A percentile compares a stretch with the other conserved stretches of the same genome.
Conservation (phyloP, 208 protist species). For the Leishmania martiniquensis region DNA sequence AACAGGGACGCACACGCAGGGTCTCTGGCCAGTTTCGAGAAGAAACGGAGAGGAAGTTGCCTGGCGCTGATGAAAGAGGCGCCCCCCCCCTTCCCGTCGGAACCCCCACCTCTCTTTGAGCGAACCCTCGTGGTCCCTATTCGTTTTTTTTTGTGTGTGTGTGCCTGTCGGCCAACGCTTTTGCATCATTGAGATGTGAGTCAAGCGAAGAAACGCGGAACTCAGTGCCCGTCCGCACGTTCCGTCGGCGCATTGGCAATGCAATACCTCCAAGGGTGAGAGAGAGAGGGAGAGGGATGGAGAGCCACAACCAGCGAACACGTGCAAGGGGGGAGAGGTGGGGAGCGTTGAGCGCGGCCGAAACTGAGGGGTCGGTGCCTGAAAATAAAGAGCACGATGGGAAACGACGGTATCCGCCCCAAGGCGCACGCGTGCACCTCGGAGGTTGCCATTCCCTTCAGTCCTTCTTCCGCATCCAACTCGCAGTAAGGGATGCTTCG, state of each 20-base stretch:
- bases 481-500: not conserved
- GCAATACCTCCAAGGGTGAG: too few relatives aligned
- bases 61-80: not conserved
- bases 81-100: too few relatives aligned
- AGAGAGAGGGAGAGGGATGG: too few relatives aligned
- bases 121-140: not conserved
- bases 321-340: not conserved
- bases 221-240: not conserved
- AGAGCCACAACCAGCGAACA: not conserved
- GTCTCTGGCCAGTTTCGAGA: not conserved
- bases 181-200: not conserved
- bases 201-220: conserved; percentile 2
- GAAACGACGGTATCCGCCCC: not conserved
- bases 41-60: not conserved
- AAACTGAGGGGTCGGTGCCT: not conserved
- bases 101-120: not conserved
- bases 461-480: not conserved
- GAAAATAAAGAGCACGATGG: not conserved
- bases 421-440: not conserved
- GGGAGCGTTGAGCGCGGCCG: not conserved
- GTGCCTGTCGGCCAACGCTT: not conserved
- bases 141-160: not conserved
- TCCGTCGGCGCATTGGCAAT: too few relatives aligned
- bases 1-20: not conserved
- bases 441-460: not conserved